Conservation (phyloP, 768 basidiomycete genomes). For the Pleurotus sapidus region DNA sequence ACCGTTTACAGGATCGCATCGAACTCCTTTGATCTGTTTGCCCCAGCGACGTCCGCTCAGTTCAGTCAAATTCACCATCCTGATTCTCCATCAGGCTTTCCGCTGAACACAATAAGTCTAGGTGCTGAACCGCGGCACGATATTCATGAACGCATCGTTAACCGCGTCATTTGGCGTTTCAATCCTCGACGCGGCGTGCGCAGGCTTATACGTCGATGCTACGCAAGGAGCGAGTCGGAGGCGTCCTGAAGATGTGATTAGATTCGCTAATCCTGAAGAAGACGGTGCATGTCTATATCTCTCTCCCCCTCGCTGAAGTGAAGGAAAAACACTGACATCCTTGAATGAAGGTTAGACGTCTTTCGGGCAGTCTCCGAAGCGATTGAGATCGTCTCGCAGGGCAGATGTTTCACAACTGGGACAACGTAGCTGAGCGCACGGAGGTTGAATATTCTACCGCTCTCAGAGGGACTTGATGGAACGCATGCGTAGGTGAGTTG, state of each 20-base stretch:
- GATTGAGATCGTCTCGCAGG: constrained; percentile 61
- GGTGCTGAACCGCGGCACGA: constrained; percentile 85
- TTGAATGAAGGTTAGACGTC: constrained; percentile 54
- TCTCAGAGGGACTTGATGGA: constrained; percentile 75
- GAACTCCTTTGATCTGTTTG: constrained; percentile 80
- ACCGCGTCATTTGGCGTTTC: constrained; percentile 97
- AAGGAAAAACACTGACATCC: not conserved
- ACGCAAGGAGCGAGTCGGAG: constrained; percentile 95
- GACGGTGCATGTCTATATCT: constrained; percentile 60
- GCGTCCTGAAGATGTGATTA: constrained; percentile 96
- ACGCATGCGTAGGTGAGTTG: constrained; percentile 64
- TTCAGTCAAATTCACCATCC: constrained; percentile 33
- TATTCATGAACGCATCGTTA: constrained; percentile 93
- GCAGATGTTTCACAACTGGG: constrained; percentile 85
- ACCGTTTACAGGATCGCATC: constrained; percentile 89
- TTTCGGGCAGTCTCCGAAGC: constrained; percentile 82
- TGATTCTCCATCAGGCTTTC: no score
- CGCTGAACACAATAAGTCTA: constrained; percentile 21
- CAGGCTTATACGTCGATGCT: constrained; percentile 90
- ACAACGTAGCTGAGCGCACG: constrained; percentile 71
- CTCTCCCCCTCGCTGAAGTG: not conserved
- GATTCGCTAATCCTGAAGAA: constrained; percentile 90
- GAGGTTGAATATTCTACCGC: constrained; percentile 80
- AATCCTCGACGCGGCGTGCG: constrained; percentile 95
- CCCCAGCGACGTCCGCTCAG: constrained; percentile 80